These are phyloP conservation scores for Mycothermus thermophilus DNA, from an alignment of 495 filamentous ascomycete genomes.

Conservation along the genomic window DNA sequence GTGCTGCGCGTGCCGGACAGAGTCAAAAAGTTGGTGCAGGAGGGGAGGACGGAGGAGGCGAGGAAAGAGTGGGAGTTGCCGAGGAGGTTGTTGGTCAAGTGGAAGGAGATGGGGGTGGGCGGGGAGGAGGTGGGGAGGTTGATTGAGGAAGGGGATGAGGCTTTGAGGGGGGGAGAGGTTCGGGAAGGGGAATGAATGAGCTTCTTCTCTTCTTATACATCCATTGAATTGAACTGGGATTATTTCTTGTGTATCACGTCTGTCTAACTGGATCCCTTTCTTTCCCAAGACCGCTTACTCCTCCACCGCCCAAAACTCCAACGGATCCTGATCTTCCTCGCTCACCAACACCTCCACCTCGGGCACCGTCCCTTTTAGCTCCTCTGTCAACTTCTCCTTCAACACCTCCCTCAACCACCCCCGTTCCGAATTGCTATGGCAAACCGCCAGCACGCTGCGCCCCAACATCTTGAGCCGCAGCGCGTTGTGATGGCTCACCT, in stretches of 20 bases:
- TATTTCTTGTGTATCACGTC: too few species aligned
- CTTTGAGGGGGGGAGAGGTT: slow-evolving; percentile 20
- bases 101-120: slow-evolving; percentile 38
- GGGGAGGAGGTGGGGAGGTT: slow-evolving; percentile 34
- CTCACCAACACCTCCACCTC: slow-evolving; percentile 32
- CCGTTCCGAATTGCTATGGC: background rate
- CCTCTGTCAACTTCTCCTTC: slow-evolving; percentile 50
- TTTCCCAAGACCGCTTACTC: background rate
- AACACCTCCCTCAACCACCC: slow-evolving; percentile 54
- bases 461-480: slow-evolving; percentile 48
- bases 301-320: slow-evolving; percentile 31
- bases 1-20: slow-evolving; percentile 46
- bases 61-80: slow-evolving; percentile 42
- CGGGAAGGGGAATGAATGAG: background rate
- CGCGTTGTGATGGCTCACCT: slow-evolving; percentile 85
- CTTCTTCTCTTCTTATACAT: background rate
- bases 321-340: slow-evolving; percentile 59
- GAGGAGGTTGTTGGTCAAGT: slow-evolving; percentile 37
- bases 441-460: slow-evolving; percentile 15
- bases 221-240: too few species aligned
- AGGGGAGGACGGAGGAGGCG: slow-evolving; percentile 47
- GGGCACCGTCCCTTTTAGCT: slow-evolving; percentile 26
- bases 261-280: too few species aligned
- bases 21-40: slow-evolving; percentile 45
- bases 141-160: slow-evolving; percentile 39